These are phyloP conservation scores for Pelargonium nanum DNA, from an alignment of 345 rosid genomes.

Conservation along the genomic window DNA sequence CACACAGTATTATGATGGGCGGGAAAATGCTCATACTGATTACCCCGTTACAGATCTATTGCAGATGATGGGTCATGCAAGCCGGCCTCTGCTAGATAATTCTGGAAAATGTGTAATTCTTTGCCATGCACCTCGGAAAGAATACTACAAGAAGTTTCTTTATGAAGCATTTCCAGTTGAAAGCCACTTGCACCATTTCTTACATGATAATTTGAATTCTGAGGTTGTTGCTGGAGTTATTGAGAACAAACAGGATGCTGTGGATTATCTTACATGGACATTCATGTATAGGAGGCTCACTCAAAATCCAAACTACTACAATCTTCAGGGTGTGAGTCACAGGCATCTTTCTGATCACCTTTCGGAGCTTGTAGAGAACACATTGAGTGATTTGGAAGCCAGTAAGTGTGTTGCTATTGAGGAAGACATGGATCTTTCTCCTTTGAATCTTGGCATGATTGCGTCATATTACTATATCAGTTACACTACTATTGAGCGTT, in stretches of 20 bases:
- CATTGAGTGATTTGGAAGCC: conserved; percentile 70
- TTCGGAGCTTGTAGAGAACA: conserved; percentile 84
- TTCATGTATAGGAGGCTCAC: conserved; percentile 86
- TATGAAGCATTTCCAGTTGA: conserved; percentile 89
- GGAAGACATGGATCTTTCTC: conserved; percentile 74
- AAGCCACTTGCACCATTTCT: conserved; percentile 80
- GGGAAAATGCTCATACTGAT: conserved; percentile 81
- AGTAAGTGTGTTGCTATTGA: conserved; percentile 69
- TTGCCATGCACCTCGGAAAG: conserved; percentile 83
- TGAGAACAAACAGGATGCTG: conserved; percentile 94
- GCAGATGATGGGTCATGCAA: conserved; percentile 97
- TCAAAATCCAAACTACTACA: conserved; percentile 89
- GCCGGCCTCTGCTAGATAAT: conserved; percentile 80
- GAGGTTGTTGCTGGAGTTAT: conserved; percentile 71
- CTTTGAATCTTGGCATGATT: conserved; percentile 78
- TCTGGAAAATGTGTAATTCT: conserved; percentile 86
- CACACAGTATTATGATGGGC: conserved; percentile 84
- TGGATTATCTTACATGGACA: conserved; percentile 92
- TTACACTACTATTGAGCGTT: conserved; percentile 82
- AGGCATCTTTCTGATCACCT: conserved; percentile 97
- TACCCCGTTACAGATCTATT: conserved; percentile 78
- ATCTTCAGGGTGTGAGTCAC: conserved; percentile 88
- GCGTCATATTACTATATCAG: conserved; percentile 81
- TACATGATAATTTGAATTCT: conserved; percentile 83
- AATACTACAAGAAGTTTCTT: conserved; percentile 83